Evolutionary conservation across 1,284 basidiomycete genomes (phyloP), one percentile per base, ranked within the genome.

Genomic region (Austropuccinia psidii): DNA sequence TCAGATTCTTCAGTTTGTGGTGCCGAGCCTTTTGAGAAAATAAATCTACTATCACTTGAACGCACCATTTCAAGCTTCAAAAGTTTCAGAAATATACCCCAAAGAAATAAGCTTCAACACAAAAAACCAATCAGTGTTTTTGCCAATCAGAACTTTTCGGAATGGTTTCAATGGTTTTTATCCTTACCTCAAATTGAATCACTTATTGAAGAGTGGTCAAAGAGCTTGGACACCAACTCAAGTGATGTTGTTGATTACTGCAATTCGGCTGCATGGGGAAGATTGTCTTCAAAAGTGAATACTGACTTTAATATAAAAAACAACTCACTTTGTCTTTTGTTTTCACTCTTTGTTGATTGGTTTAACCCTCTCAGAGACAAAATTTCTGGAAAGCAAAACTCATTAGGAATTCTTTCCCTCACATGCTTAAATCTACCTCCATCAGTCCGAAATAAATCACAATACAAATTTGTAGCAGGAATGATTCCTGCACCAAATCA

Each of bases 311-410:
- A n/a, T n/a, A n/a, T n/a, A n/a, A n/a, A n/a, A n/a, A n/a, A n/a
- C n/a, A n/a, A n/a, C n/a, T n/a, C 62, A 5, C 24, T 66, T 17
- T 27, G 37, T n/a, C 47, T 66, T 4, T 35, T 47, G 9, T 58
- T 69, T 49, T 69, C 67, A 2, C 41, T 69, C 17, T 58, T 58
- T 49, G 27, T 58, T 31, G 54, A 69, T 35, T 69, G 67, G 67
- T 69, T 69, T 29, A 69, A 69, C 24, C 67, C 39, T 7, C 21
- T n/a, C 24, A 54, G 67, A 15, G 58, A 69, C 54, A 69, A 69
- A 37, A 29, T 33, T 29, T 29, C 29, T 8, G 67, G 67, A 24
- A 57, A 55, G 6, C 52, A 57, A 6, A 7, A 41, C 37, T 69
- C 54, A 0, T 15, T 69, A 31, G 67, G 67, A 1, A 27, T 55